These are phyloP conservation scores for Oryza glumipatula DNA, from an alignment of 176 grass and related monocot species.

Conservation along the genomic window DNA sequence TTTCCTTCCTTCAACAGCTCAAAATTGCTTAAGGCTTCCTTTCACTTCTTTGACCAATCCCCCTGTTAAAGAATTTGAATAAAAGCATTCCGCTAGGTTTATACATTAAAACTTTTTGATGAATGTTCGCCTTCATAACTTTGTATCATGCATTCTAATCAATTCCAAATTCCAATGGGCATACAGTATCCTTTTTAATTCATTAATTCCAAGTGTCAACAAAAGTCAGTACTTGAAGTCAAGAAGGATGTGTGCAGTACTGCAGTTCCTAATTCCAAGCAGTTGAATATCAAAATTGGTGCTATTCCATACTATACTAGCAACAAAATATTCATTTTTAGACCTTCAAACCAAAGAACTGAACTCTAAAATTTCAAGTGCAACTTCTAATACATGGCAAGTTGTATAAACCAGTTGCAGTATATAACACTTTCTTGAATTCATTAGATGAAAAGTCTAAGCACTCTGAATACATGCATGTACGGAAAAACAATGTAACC, in stretches of 20 bases:
- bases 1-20: constrained; percentile 83
- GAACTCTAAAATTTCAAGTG: not conserved
- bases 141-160: not conserved
- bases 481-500: not conserved
- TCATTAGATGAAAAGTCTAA: constrained; percentile 6
- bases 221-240: not conserved
- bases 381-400: constrained; percentile 3
- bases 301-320: not conserved
- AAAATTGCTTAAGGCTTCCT: constrained; percentile 64
- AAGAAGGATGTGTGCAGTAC: not conserved
- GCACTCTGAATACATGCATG: not conserved
- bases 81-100: constrained; percentile 17
- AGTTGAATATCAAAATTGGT: not conserved
- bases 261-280: not conserved
- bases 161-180: not conserved
- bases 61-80: constrained; percentile 52
- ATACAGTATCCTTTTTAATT: not conserved
- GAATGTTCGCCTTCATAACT: not conserved
- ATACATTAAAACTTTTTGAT: constrained; percentile 7
- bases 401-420: not conserved
- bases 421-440: constrained; percentile 4
- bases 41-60: constrained; percentile 81
- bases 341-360: not conserved
- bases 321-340: not conserved
- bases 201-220: not conserved